Evolutionary conservation across 768 basidiomycete genomes (phyloP).

Genomic region (Russula griseocarnosa): DNA sequence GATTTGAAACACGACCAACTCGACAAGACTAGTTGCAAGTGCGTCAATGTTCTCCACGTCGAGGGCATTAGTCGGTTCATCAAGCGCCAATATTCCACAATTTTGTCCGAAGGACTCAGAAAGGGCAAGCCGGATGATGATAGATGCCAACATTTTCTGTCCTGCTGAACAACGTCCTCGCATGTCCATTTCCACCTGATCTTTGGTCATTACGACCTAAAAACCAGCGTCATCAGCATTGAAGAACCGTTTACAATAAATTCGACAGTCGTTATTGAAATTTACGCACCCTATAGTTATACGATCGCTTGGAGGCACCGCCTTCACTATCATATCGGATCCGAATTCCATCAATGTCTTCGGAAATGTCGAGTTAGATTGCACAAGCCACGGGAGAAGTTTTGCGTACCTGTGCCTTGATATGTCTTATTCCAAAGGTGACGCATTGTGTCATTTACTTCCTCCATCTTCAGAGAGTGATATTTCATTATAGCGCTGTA

Average conservation of each 20-base stretch:
- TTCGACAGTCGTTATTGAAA: not conserved
- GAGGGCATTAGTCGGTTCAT: slow-evolving; percentile 97
- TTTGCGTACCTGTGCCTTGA: slow-evolving; percentile 82
- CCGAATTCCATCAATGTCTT: slow-evolving; percentile 97
- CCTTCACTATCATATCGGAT: slow-evolving; percentile 94
- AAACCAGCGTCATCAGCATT: slow-evolving; percentile 18
- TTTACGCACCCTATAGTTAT: slow-evolving; percentile 85
- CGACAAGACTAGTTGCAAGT: slow-evolving; percentile 83
- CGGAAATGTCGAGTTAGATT: slow-evolving; percentile 12
- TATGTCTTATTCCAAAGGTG: slow-evolving; percentile 99
- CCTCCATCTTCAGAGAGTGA: slow-evolving; percentile 96
- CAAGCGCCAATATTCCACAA: slow-evolving; percentile 94
- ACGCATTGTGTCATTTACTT: slow-evolving; percentile 97
- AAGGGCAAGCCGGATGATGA: slow-evolving; percentile 94
- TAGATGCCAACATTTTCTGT: slow-evolving; percentile 97
- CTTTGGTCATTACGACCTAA: slow-evolving; percentile 98
- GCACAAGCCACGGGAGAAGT: not conserved
- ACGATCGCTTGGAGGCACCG: slow-evolving; percentile 82
- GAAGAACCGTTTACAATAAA: not conserved
- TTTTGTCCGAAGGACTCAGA: slow-evolving; percentile 98
- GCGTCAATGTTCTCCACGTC: slow-evolving; percentile 96
- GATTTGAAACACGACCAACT: slow-evolving; percentile 50
- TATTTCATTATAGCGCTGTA: slow-evolving; percentile 97
- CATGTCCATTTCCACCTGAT: slow-evolving; percentile 99
- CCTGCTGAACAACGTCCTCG: slow-evolving; percentile 96